phyloP scores from a whole-genome alignment of 1,284 basidiomycete genomes.

The Puccinia hordei region DNA sequence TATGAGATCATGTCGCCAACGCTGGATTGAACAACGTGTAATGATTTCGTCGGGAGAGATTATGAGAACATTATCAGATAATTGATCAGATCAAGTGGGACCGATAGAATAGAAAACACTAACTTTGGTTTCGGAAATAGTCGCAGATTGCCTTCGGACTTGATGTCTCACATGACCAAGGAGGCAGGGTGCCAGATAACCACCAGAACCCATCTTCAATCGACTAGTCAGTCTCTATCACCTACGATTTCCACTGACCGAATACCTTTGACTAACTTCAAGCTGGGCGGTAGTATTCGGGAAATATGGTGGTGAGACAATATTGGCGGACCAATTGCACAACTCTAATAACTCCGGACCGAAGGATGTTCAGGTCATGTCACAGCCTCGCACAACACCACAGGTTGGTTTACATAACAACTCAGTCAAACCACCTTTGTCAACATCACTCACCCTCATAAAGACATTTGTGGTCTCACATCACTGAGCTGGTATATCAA shows the following conservation, averaged over 20 bases:
- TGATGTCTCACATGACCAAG: neutral
- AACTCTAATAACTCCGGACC: neutral
- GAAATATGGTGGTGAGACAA: conserved; percentile 1
- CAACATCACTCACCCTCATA: too few species aligned
- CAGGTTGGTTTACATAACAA: too few species aligned
- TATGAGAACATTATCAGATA: neutral
- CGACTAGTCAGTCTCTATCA: neutral
- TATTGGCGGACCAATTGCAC: neutral
- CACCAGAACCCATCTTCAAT: conserved; percentile 1
- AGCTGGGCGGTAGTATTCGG: conserved; percentile 2
- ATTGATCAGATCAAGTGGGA: neutral
- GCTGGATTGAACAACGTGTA: neutral
- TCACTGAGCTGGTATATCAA: too few species aligned
- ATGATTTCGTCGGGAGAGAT: neutral
- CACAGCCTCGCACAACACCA: too few species aligned
- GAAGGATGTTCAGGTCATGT: neutral
- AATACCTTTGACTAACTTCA: neutral
- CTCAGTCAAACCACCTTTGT: too few species aligned
- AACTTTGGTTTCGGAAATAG: conserved; percentile 10
- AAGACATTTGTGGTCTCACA: too few species aligned
- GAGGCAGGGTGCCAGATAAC: neutral
- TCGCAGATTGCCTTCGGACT: conserved; percentile 11
- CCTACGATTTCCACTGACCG: neutral
- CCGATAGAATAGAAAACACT: neutral
- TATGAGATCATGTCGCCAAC: conserved; percentile 52